These are phyloP conservation scores for Anisodus acutangulus DNA, from an alignment of 257 asterid genomes.

Conservation along the genomic window DNA sequence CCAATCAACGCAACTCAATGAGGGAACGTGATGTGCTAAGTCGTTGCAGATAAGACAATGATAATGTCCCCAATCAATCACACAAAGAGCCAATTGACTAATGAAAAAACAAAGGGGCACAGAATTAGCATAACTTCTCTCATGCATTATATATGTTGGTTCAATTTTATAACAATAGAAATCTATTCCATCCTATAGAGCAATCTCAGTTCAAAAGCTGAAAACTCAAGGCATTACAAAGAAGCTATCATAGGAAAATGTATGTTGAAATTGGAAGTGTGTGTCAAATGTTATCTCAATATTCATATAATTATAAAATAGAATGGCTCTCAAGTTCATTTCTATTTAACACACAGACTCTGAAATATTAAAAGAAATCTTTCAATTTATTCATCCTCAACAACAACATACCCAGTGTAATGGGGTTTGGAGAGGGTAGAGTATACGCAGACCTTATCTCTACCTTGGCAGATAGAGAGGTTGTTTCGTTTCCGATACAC, in stretches of 20 bases:
- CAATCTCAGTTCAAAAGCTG: not conserved
- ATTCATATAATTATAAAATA: not conserved
- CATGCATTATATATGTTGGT: too few relatives aligned
- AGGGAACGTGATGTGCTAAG: constrained; percentile 5
- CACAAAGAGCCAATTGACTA: not conserved
- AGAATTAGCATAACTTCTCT: not conserved
- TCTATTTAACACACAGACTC: not conserved
- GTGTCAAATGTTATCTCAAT: not conserved
- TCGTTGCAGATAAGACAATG: not conserved
- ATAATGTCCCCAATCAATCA: not conserved
- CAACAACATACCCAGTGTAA: too few relatives aligned
- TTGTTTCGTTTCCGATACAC: too few relatives aligned
- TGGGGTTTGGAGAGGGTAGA: too few relatives aligned
- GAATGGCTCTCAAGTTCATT: not conserved
- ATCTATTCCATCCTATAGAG: not conserved
- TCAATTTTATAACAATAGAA: not conserved
- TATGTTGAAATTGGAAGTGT: not conserved
- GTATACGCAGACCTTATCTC: too few relatives aligned
- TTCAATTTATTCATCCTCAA: too few relatives aligned
- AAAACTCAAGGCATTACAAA: not conserved
- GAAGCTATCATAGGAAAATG: not conserved
- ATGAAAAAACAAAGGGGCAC: not conserved
- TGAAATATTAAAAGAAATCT: too few relatives aligned
- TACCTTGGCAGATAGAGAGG: too few relatives aligned
- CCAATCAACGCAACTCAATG: constrained; percentile 9